Conservation (phyloP, 2,329 filamentous ascomycete species). For the Volutella citrinella region DNA sequence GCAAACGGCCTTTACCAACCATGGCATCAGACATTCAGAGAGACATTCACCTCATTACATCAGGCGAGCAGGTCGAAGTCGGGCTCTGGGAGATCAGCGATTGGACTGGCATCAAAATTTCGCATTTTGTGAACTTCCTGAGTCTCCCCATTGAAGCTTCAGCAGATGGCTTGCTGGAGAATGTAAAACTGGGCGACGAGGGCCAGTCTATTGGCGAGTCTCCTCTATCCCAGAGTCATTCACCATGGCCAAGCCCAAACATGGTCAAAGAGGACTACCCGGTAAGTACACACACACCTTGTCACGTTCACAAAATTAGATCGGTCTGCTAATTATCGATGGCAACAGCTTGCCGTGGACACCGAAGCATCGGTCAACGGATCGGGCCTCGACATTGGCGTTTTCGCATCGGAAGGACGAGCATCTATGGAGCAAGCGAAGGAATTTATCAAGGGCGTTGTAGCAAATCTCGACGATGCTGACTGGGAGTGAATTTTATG, state of each 20-base stretch:
- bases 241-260: too few species aligned
- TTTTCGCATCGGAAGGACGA: constrained; percentile 34
- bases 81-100: constrained; percentile 67
- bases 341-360: constrained; percentile 40
- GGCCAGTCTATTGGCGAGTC: too few species aligned
- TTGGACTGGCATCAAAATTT: constrained; percentile 72
- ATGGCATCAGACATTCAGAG: constrained; percentile 62
- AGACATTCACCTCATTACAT: constrained; percentile 61
- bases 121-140: constrained; percentile 81
- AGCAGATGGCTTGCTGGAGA: too few species aligned
- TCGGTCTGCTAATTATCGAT: too few species aligned
- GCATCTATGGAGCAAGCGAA: constrained; percentile 25
- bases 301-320: too few species aligned
- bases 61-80: constrained; percentile 50
- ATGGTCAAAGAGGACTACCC: constrained; percentile 23
- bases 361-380: constrained; percentile 36
- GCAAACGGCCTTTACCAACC: constrained; percentile 35
- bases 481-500: constrained; percentile 3
- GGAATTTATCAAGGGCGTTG: constrained; percentile 24
- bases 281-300: constrained; percentile 25
- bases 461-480: constrained; percentile 13
- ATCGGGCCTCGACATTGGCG: constrained; percentile 34
- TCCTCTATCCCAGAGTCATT: too few species aligned
- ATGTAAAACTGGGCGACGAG: too few species aligned
- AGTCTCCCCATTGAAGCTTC: constrained; percentile 40